Evolutionary conservation across 495 filamentous ascomycete species (phyloP), one percentile per base, ranked within the genome.

Genomic region (Apiosordaria backusii): DNA sequence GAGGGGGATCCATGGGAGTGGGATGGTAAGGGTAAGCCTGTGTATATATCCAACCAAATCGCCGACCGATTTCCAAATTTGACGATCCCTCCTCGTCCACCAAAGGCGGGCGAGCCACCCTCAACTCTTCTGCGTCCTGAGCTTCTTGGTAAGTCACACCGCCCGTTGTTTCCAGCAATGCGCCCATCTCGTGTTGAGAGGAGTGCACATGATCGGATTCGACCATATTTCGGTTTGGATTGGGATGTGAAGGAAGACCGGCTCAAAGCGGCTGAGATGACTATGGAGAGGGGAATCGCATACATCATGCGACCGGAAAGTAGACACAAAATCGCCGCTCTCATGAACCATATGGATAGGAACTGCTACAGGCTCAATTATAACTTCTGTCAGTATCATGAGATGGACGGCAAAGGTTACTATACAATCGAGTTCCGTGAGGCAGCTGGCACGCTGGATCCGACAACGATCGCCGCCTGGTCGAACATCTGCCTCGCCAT

Each of bases 401-500:
- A 21, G 50, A 3, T 3, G 3, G 19, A 53, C 50, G 13, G 4
- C 16, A 55, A 23, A 18, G 50, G 1, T 22, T 35, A 4, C 16
- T 2, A 21, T 13, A 71, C 71, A 5, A 62, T 73, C 50, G 68
- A 71, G 50, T 73, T 73, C 27, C 68, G 71, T 26, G 71, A 73
- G 59, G 66, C 68, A 1, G 35, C 61, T 2, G 68, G 66, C 16
- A 27, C 40, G 9, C 1, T 71, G 1, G 18, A 26, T 1, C 40
- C 68, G 59, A 58, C 25, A 63, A 62, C 61, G 50, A 19, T 65
- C 6, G 16, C n/a, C 5, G 22, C 50, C 18, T 73, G 68, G 68
- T 21, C 64, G 10, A 23, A n/a, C 3, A 61, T 73, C 29, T 71
- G 71, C 35, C 16, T 59, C 13, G 54, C 53, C 2, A 50, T 73